Evolutionary conservation across 805 yeast species (phyloP).

Genomic region (Blastobotrys robertii): DNA sequence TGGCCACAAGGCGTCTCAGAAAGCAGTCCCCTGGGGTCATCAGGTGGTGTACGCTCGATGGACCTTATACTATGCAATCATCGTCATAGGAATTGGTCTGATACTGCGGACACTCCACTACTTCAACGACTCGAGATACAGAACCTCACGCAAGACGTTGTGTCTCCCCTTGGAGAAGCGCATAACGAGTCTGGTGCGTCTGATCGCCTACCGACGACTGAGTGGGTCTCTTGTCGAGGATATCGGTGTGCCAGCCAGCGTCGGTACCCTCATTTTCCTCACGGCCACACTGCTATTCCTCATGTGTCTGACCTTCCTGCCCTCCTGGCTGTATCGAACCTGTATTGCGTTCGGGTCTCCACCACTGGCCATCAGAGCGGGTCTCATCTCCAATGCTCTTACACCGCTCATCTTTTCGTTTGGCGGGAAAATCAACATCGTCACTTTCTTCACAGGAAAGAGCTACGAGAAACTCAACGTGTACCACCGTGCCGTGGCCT

Average conservation of each 20-base stretch:
- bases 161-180: not conserved
- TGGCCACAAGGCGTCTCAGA: constrained; percentile 2
- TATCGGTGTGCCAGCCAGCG: constrained; percentile 9
- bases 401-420: constrained; percentile 16
- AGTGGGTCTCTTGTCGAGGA: not conserved
- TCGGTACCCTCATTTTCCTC: constrained; percentile 6
- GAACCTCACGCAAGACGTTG: not conserved
- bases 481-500: constrained; percentile 12
- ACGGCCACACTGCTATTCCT: constrained; percentile 7
- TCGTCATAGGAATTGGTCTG: constrained; percentile 6
- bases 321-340: constrained; percentile 12
- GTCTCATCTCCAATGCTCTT: constrained; percentile 16
- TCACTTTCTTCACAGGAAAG: constrained; percentile 13
- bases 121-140: constrained; percentile 5
- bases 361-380: constrained; percentile 15
- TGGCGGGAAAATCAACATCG: constrained; percentile 13
- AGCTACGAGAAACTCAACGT: constrained; percentile 15
- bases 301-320: constrained; percentile 8
- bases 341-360: constrained; percentile 15
- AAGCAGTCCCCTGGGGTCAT: constrained; percentile 6
- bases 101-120: constrained; percentile 4
- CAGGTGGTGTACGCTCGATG: constrained; percentile 9
- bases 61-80: constrained; percentile 9
- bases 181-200: constrained; percentile 9
- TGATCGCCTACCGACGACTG: constrained; percentile 10